Base-by-base conservation (phyloP, 495 filamentous ascomycete genomes). In the Hypoxylon intermedium region DNA sequence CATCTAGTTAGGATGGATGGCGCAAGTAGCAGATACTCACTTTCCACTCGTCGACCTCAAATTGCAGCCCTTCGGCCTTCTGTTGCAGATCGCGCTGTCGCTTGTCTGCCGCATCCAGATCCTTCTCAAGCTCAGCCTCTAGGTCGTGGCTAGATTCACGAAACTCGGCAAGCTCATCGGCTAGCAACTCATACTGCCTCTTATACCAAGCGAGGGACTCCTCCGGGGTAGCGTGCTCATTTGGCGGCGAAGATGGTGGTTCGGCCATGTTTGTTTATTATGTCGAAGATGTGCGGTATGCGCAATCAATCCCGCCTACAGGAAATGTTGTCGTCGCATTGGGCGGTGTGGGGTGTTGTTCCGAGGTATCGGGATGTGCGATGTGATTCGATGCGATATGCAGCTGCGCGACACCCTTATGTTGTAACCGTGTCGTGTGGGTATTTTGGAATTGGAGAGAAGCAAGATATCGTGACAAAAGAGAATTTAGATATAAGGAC, bases 31-130 rank as follows among this genome's bases (percentile, higher is more conserved):
- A 7, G 23, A 34, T 42, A 43, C 85, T 69, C 79, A 96, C 93
- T 85, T 98, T 97, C 94, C 94, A 98, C 75, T 98, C 94, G 15
- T 97, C 93, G 0, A 93, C 92, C 69, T 97, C 92, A 67, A 91
- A 97, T 51, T 83, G 84, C 65, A 96, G 71, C 20, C 76, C 80
- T 67, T 98, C 94, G 1, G 89, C 87, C 76, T 94, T 96, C 72
- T 93, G 88, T 70, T 91, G 85, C 65, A 98, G 74, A 53, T 84
- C 80, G 53, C 91, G 83, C 73, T 98, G 94, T 65, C 90, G 84
- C 77, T 94, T 93, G 81, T 98, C 94, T 33, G 92, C 91, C 16
- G 90, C 89, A 72, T 98, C 95, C 42, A 98, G 84, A 71, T 98
- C 94, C 81, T 92, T 94, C 77, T 98, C 94, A 41, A 98, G 80